Base-by-base conservation (phyloP, 495 filamentous ascomycete genomes). In the Lophiostoma macrostomum region DNA sequence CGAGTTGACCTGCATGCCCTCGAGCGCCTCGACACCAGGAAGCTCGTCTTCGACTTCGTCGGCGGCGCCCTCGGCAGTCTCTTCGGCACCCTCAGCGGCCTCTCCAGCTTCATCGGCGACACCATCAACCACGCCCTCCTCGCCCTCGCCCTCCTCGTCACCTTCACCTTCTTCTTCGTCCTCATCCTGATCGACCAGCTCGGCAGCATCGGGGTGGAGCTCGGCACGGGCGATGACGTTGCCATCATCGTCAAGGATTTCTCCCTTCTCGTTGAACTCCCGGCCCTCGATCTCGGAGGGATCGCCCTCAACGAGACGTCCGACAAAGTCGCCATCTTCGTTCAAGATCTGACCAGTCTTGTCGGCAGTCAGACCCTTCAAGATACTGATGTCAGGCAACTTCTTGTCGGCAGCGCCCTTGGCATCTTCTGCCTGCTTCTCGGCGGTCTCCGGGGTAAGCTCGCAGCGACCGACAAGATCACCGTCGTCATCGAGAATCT, bases 401-500 rank as follows among this genome's bases (percentile, higher is more conserved):
- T 66, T 56, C 18, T 51, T 62, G 20, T 47, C 57, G 23, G 61
- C 57, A 27, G 4, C 57, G 10, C 66, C 64, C 49, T 69, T 40
- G 13, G 69, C 64, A 20, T 70, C 56, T 12, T 70, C 61, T 12
- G 63, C 46, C 30, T 68, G 66, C 44, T 65, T 63, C 50, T 68
- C 49, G 24, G 56, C 65, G 30, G 71, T 60, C 18, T 73, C 69
- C 16, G 80, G 72, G n/a, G 77, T 57, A 5, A 77, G 69, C 58
- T 81, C 78, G 22, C 71, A 75, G 23, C 76, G 73, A 29, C 79
- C 81, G 44, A 84, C 77, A 14, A 82, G 72, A 53, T 85, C 79
- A 12, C 82, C 82, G 28, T 83, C 80, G 27, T 83, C 76, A 48
- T 85, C 81, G 13, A 85, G 70, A 35, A 84, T 81, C 59, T 83